Conservation (phyloP, 1,139 yeast species). For the Yamadazyma atmosphaerica region DNA sequence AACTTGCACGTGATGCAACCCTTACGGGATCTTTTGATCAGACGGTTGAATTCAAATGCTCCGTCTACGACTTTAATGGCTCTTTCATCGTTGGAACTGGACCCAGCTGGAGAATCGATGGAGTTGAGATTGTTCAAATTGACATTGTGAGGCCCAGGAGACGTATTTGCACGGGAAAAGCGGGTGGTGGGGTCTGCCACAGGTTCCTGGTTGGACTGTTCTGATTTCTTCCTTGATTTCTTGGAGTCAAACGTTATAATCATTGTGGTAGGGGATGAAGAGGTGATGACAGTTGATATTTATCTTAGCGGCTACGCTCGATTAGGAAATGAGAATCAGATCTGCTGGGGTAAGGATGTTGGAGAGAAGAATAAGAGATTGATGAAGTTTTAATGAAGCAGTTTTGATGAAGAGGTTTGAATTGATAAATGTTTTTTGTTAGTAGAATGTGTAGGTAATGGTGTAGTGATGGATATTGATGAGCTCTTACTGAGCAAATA, state of each 20-base stretch:
- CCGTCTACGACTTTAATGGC: neutral
- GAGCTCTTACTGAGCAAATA: no score
- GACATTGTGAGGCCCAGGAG: no score
- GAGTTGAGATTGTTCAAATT: no score
- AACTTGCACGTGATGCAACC: constrained; percentile 75
- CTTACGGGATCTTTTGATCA: constrained; percentile 40
- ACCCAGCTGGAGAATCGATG: no score
- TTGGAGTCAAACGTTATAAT: constrained; percentile 16
- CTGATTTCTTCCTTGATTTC: neutral
- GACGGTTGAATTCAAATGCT: neutral
- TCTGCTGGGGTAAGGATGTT: neutral
- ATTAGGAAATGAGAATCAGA: neutral
- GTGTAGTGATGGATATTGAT: no score
- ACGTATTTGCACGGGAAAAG: neutral
- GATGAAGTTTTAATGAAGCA: no score
- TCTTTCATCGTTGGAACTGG: no score
- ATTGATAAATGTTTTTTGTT: no score
- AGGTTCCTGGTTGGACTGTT: neutral
- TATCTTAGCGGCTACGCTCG: constrained; percentile 4
- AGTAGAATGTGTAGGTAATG: no score
- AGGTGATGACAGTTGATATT: no score
- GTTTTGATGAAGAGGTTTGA: no score
- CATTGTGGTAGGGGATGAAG: constrained; percentile 7
- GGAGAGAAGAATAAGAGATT: no score
- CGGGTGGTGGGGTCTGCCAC: neutral